Percentiles rank a stretch among this genome's conserved stretches.
Conservation (phyloP, 495 filamentous ascomycete species). For the Neurospora sp. region DNA sequence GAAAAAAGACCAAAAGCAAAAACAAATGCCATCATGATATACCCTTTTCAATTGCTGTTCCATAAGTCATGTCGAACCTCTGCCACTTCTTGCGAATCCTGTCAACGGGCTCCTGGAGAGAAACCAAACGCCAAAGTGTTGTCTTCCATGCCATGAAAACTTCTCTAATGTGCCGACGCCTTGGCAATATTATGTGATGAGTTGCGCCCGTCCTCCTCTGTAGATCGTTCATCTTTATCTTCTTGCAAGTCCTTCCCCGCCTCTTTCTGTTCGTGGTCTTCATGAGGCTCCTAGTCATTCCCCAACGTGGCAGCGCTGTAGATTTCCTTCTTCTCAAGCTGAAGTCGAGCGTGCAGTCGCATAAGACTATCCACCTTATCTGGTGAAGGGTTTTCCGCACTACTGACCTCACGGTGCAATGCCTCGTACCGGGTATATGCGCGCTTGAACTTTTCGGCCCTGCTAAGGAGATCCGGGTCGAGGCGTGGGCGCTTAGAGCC, state of each 20-base stretch:
- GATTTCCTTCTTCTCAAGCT: conserved; percentile 58
- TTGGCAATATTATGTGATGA: neutral
- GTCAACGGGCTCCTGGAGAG: neutral
- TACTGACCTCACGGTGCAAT: conserved; percentile 50
- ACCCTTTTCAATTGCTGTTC: neutral
- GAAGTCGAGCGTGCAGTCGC: conserved; percentile 51
- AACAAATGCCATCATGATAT: neutral
- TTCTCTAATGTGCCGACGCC: neutral
- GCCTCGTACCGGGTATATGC: conserved; percentile 53
- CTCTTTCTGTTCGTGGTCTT: neutral
- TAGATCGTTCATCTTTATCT: neutral
- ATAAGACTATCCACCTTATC: conserved; percentile 48
- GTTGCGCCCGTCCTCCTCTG: neutral
- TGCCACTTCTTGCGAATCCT: neutral
- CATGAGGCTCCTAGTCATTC: neutral
- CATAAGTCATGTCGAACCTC: neutral
- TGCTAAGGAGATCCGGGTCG: conserved; percentile 32
- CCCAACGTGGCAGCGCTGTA: conserved; percentile 27
- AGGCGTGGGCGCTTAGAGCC: conserved; percentile 29
- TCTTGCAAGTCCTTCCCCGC: neutral
- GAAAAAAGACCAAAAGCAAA: neutral
- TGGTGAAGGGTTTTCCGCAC: conserved; percentile 39
- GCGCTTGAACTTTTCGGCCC: conserved; percentile 51
- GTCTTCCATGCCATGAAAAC: neutral
- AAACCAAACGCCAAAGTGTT: neutral